Conservation (phyloP, 2,329 filamentous ascomycete species). For the Diaporthe destruens region DNA sequence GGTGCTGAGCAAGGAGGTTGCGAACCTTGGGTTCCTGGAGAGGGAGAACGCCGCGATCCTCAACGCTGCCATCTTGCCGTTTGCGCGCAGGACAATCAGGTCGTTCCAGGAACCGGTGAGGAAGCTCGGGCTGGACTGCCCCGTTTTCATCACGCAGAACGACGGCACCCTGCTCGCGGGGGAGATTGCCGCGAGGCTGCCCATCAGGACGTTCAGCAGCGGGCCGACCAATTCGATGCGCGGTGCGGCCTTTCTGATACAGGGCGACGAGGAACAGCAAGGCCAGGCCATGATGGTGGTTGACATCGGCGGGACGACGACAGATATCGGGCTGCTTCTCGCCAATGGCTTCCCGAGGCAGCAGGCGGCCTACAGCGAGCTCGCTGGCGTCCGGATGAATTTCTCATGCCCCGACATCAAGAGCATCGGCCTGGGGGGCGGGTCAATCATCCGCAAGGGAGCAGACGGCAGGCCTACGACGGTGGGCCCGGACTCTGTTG, state of each 20-base stretch:
- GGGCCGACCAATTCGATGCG: conserved; percentile 75
- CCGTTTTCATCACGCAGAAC: conserved; percentile 73
- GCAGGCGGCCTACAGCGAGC: conserved; percentile 71
- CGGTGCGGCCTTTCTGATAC: conserved; percentile 70
- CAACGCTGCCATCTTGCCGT: conserved; percentile 71
- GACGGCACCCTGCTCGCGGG: conserved; percentile 72
- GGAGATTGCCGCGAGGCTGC: conserved; percentile 64
- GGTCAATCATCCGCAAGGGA: conserved; percentile 53
- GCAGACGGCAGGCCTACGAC: conserved; percentile 49
- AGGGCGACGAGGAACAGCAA: conserved; percentile 48
- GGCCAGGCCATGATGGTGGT: conserved; percentile 67
- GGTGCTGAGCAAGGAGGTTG: conserved; percentile 65
- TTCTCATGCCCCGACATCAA: conserved; percentile 69
- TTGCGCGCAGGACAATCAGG: conserved; percentile 68
- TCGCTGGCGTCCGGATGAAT: conserved; percentile 74
- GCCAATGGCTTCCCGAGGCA: conserved; percentile 74
- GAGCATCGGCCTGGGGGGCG: conserved; percentile 68
- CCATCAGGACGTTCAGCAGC: conserved; percentile 72
- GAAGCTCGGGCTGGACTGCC: conserved; percentile 63
- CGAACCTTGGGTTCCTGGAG: conserved; percentile 68
- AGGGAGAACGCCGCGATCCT: conserved; percentile 75
- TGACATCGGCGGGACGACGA: conserved; percentile 76
- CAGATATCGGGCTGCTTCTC: conserved; percentile 72
- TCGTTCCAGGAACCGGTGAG: conserved; percentile 67
- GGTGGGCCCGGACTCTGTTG: conserved; percentile 65